Evolutionary conservation across 352 stramenopile species (phyloP), one percentile per base, ranked within the genome.

Genomic region (Phytophthora brassicae): DNA sequence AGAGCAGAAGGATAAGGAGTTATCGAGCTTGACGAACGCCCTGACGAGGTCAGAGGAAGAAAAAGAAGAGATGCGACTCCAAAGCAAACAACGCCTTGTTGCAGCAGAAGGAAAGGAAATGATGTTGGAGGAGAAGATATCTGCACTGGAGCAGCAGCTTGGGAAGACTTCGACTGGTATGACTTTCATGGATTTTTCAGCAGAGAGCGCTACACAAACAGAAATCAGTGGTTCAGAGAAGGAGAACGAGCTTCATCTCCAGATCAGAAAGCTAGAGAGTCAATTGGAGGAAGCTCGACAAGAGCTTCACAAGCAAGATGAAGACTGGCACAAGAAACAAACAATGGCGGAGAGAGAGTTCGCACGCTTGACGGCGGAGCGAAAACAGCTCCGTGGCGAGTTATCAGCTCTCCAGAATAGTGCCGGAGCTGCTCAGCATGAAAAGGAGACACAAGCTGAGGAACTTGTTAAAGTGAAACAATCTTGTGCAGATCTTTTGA

Each of bases 21-120:
- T 76, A 2, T 41, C 56, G 2, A 72, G 50, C 2, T 56, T 82
- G 39, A 50, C 51, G 13, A 63, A 61, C 50, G 55, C 71, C 7
- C 35, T 81, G 19, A 29, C 68, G 17, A 75, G 70, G 23, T 67
- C 72, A 0, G 75, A 76, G 36, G 81, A 89, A 23, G 83, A 88
- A 44, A 56, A 79, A n/a, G 57, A 74, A 28, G 80, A 92, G 47
- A 63, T 92, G 43, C 75, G 72, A 12, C 74, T 77, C 45, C 82
- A 92, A 51, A 79, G 68, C 44, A 77, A 88, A 29, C 77, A 90
- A 60, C 68, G 73, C 20, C 56, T 87, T 57, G 31, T 79, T 23
- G 74, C 74, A 16, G 72, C 54, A 1, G 74, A 85, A 52, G 60
- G 53, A 6, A 77, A 75, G 44, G 70, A 87, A 49, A 55, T 75